Evolutionary conservation across 176 grass and related monocot species (phyloP).

Genomic region (Secale cereale): DNA sequence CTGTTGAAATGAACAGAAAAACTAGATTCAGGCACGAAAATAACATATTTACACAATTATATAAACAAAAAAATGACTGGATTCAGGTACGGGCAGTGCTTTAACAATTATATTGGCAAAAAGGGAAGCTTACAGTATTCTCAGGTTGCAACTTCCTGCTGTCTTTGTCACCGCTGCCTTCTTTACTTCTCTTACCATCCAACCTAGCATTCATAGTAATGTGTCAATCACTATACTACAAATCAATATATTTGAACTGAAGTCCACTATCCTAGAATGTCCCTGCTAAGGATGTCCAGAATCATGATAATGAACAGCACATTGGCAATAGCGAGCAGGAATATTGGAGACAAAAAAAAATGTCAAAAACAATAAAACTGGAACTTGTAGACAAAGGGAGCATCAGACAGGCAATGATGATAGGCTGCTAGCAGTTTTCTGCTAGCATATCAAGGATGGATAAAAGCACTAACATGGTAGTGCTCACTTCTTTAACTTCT

Average conservation of each 20-base stretch:
- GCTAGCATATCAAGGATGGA: neutral
- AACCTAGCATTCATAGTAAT: constrained; percentile 33
- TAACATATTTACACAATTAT: neutral
- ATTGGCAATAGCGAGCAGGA: neutral
- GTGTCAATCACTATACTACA: neutral
- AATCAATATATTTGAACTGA: neutral
- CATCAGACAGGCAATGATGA: neutral
- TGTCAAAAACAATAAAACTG: neutral
- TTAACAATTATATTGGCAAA: neutral
- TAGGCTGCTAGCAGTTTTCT: neutral
- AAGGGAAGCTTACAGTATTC: constrained; percentile 24
- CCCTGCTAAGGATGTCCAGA: neutral
- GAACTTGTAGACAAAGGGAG: neutral
- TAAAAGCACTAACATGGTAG: neutral
- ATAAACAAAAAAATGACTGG: neutral
- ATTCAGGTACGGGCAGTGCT: neutral
- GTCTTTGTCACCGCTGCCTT: constrained; percentile 19
- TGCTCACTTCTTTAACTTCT: neutral
- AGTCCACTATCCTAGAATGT: neutral
- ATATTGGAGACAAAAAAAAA: neutral
- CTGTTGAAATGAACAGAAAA: constrained; percentile 18
- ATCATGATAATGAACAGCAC: neutral
- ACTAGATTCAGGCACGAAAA: neutral
- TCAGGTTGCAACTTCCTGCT: constrained; percentile 28
- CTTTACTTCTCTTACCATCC: constrained; percentile 41